These are phyloP conservation scores for Colletotrichum tropicicola DNA, from an alignment of 2,329 filamentous ascomycete species.

Conservation along the genomic window DNA sequence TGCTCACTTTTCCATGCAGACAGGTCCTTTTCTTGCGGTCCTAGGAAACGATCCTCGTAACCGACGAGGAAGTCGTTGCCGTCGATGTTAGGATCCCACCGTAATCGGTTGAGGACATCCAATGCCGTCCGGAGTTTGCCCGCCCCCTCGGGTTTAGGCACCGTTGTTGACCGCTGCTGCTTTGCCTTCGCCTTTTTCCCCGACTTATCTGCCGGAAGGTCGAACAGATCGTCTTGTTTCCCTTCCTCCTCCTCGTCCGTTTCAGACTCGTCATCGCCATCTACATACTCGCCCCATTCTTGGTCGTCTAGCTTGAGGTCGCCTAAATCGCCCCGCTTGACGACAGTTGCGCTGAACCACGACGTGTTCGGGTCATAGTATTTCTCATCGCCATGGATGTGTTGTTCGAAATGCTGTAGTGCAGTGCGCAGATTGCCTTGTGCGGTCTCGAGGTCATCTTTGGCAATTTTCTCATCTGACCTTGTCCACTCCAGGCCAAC, in stretches of 20 bases:
- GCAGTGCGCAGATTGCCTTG: slow-evolving; percentile 53
- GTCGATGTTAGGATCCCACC: slow-evolving; percentile 66
- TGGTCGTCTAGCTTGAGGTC: slow-evolving; percentile 55
- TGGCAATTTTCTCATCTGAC: slow-evolving; percentile 36
- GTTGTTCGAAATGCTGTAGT: slow-evolving; percentile 57
- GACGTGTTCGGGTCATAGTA: slow-evolving; percentile 58
- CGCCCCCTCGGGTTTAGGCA: slow-evolving; percentile 42
- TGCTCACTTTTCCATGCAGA: slow-evolving; percentile 68
- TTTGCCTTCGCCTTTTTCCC: slow-evolving; percentile 32
- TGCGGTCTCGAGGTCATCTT: slow-evolving; percentile 51
- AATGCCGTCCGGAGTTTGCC: slow-evolving; percentile 63
- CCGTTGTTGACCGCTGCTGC: slow-evolving; percentile 2
- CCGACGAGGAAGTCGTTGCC: slow-evolving; percentile 64
- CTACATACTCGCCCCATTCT: slow-evolving; percentile 59
- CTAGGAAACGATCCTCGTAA: slow-evolving; percentile 69
- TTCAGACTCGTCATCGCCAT: slow-evolving; percentile 53
- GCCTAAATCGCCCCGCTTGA: slow-evolving; percentile 48
- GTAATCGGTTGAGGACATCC: slow-evolving; percentile 67
- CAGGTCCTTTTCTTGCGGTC: slow-evolving; percentile 61
- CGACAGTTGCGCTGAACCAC: slow-evolving; percentile 56
- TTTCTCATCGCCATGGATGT: slow-evolving; percentile 53
- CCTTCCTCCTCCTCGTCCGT: slow-evolving; percentile 42
- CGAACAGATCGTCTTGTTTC: slow-evolving; percentile 25
- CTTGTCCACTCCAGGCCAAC: slow-evolving; percentile 60
- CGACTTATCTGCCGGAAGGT: background rate